Evolutionary conservation across 108 stramenopile genomes (phyloP).

Genomic region (Epithemia pelagica): DNA sequence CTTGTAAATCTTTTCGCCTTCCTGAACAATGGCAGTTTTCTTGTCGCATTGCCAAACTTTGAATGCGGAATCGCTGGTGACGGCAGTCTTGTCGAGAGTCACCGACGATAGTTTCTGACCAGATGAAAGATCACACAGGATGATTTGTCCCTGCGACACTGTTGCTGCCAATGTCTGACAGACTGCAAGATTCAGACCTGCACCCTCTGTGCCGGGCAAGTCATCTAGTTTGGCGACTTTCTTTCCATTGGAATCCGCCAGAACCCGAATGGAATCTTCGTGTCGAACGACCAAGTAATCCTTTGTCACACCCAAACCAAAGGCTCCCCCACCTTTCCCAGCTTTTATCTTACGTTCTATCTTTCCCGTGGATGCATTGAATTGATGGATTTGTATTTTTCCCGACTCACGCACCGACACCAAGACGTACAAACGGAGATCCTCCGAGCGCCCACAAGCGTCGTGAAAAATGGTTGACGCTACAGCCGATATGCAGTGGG

Average conservation of each 20-base stretch:
- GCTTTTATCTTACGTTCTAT: conserved; percentile 34
- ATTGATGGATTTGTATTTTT: conserved; percentile 30
- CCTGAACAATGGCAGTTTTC: background rate
- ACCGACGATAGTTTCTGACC: background rate
- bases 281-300: conserved; percentile 2
- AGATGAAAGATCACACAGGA: background rate
- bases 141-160: background rate
- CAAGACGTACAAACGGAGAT: conserved; percentile 18
- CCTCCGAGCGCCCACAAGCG: background rate
- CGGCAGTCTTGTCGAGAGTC: background rate
- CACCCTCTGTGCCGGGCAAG: background rate
- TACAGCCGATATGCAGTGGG: conserved; percentile 11
- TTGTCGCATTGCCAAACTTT: background rate
- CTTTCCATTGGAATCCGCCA: background rate
- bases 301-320: background rate
- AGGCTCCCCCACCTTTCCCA: conserved; percentile 17
- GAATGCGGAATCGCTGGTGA: background rate
- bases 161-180: background rate
- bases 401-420: conserved; percentile 6
- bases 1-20: background rate
- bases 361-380: conserved; percentile 16
- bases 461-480: conserved; percentile 14
- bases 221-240: background rate
- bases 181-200: background rate
- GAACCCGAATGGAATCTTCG: background rate